Evolutionary conservation across 306 rosid species (phyloP).

Genomic region (Mimosa bimucronata): DNA sequence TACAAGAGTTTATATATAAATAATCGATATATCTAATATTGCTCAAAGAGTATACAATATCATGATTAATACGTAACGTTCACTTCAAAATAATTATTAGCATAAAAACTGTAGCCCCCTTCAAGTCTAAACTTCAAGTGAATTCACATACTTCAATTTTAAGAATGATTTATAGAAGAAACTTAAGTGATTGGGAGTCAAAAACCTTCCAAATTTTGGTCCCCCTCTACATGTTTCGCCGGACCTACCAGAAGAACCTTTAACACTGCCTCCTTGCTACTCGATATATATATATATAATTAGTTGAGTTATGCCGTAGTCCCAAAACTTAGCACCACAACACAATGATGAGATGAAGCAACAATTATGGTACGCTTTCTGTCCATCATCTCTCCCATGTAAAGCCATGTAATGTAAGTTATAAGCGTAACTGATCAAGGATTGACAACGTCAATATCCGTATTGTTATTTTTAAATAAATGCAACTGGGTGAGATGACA

Average conservation of each 20-base stretch:
- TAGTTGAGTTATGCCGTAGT: background rate
- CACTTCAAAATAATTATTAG: slow-evolving; percentile 8
- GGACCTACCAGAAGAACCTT: slow-evolving; percentile 8
- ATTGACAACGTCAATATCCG: slow-evolving; percentile 4
- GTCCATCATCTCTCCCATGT: slow-evolving; percentile 22
- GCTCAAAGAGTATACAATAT: background rate
- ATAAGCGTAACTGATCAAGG: background rate
- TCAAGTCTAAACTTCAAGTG: slow-evolving; percentile 22
- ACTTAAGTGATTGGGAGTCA: slow-evolving; percentile 12
- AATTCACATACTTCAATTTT: slow-evolving; percentile 27
- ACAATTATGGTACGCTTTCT: background rate
- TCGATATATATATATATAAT: slow-evolving; percentile 2
- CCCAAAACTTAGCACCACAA: background rate
- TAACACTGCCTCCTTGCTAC: slow-evolving; percentile 25
- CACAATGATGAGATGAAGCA: background rate
- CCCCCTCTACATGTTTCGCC: slow-evolving; percentile 18
- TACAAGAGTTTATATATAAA: slow-evolving; percentile 30
- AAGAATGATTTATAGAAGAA: slow-evolving; percentile 14
- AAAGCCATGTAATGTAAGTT: background rate
- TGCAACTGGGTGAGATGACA: background rate
- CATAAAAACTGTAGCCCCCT: slow-evolving; percentile 6
- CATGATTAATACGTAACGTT: background rate
- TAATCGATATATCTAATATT: slow-evolving; percentile 16
- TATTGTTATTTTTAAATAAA: background rate
- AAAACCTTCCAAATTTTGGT: slow-evolving; percentile 18